These are phyloP conservation scores for Wickerhamomyces sp. DNA, from an alignment of 1,139 yeast species.

Conservation along the genomic window DNA sequence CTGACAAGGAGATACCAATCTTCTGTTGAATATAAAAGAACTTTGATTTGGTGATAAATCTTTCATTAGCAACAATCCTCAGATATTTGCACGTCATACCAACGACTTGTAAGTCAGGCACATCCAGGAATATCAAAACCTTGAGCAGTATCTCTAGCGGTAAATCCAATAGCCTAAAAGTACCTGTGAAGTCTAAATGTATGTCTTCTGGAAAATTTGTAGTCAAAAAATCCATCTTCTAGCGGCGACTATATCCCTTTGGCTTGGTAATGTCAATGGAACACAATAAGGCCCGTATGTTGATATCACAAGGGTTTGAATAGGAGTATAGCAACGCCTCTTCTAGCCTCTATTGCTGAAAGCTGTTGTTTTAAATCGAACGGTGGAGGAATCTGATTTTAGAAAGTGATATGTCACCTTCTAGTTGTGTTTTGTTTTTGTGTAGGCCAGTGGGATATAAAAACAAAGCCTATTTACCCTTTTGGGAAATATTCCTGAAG, in stretches of 20 bases:
- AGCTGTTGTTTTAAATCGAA: too few relatives aligned
- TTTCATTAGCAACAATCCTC: constrained; percentile 13
- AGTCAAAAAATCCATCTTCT: constrained; percentile 18
- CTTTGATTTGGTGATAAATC: constrained; percentile 17
- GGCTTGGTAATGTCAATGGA: neutral
- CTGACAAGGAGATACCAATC: constrained; percentile 12
- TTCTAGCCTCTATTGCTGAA: too few relatives aligned
- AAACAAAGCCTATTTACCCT: neutral
- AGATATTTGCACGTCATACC: constrained; percentile 14
- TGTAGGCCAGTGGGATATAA: neutral
- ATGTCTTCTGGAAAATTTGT: constrained; percentile 13
- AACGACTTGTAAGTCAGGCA: constrained; percentile 17
- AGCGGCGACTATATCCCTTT: neutral
- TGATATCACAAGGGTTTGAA: too few relatives aligned
- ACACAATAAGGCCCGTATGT: neutral
- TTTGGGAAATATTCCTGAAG: neutral
- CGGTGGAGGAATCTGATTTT: too few relatives aligned
- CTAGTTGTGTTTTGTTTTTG: neutral
- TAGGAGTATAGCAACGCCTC: too few relatives aligned
- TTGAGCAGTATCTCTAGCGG: constrained; percentile 21
- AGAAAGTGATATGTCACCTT: too few relatives aligned
- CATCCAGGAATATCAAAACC: constrained; percentile 18
- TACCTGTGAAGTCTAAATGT: constrained; percentile 8
- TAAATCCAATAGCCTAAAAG: constrained; percentile 16
- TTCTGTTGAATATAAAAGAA: constrained; percentile 16